Evolutionary conservation across 108 stramenopile genomes (phyloP).

Genomic region (Nitzschia palea): DNA sequence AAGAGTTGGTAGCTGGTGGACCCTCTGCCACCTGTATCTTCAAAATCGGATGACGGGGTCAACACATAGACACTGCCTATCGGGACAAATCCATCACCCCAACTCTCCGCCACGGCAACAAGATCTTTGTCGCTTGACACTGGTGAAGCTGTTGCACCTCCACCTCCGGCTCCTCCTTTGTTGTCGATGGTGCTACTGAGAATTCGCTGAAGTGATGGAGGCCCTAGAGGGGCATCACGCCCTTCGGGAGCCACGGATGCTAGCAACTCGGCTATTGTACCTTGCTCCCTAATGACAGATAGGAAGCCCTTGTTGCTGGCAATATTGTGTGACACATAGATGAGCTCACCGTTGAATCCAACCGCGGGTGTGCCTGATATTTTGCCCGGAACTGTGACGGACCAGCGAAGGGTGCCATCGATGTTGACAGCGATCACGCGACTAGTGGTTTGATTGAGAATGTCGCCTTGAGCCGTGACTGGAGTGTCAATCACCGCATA

Average conservation of each 20-base stretch:
- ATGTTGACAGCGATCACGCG: slow-evolving; percentile 40
- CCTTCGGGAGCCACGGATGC: slow-evolving; percentile 14
- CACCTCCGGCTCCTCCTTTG: not conserved
- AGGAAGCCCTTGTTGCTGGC: slow-evolving; percentile 13
- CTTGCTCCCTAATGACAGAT: slow-evolving; percentile 10
- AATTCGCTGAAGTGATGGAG: slow-evolving; percentile 17
- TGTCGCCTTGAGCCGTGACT: not conserved
- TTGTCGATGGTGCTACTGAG: not conserved
- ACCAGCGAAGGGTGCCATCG: slow-evolving; percentile 38
- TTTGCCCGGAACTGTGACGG: slow-evolving; percentile 16
- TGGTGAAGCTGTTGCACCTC: too few species aligned
- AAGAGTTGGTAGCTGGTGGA: slow-evolving; percentile 10
- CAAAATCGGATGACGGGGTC: slow-evolving; percentile 7
- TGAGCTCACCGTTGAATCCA: slow-evolving; percentile 12
- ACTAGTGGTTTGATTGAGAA: not conserved
- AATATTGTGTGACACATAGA: slow-evolving; percentile 36
- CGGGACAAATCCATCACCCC: slow-evolving; percentile 28
- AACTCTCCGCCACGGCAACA: slow-evolving; percentile 36
- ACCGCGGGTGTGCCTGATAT: slow-evolving; percentile 39
- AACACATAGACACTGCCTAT: slow-evolving; percentile 34
- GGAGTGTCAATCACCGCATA: slow-evolving; percentile 42
- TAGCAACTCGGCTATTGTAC: slow-evolving; percentile 1
- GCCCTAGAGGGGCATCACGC: slow-evolving; percentile 20
- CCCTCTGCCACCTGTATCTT: slow-evolving; percentile 9
- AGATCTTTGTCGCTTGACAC: too few species aligned